phyloP scores from a whole-genome alignment of 768 basidiomycete genomes.

The Leccinellum luteum region DNA sequence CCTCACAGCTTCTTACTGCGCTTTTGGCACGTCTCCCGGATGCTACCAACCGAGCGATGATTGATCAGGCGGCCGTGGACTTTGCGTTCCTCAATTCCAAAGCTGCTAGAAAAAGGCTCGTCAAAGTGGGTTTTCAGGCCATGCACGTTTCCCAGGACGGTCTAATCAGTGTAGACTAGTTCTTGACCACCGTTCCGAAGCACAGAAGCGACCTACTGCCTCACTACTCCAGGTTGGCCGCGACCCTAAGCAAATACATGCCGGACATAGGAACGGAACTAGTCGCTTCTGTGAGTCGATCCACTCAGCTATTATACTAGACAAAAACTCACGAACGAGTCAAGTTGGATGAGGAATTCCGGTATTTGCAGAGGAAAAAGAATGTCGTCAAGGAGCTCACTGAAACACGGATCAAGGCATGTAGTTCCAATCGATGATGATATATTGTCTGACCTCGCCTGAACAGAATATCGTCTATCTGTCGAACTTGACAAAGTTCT shows the following conservation, averaged over 20 bases:
- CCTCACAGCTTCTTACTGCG: slow-evolving; percentile 88
- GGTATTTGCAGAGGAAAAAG: slow-evolving; percentile 92
- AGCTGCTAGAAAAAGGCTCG: slow-evolving; percentile 86
- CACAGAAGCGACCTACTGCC: slow-evolving; percentile 88
- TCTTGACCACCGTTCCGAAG: slow-evolving; percentile 80
- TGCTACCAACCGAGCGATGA: slow-evolving; percentile 83
- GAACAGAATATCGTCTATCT: slow-evolving; percentile 82
- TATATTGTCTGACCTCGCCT: not conserved
- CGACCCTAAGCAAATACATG: slow-evolving; percentile 89
- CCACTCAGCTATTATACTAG: not conserved
- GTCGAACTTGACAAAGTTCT: slow-evolving; percentile 94
- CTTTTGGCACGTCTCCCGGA: slow-evolving; percentile 90
- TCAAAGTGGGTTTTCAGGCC: slow-evolving; percentile 55
- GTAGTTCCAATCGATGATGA: slow-evolving; percentile 6
- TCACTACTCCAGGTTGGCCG: slow-evolving; percentile 88
- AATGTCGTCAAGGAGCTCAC: slow-evolving; percentile 88
- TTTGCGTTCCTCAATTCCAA: slow-evolving; percentile 98
- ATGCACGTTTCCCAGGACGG: not conserved
- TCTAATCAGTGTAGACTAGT: slow-evolving; percentile 42
- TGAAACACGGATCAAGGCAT: slow-evolving; percentile 81
- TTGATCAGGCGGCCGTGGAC: slow-evolving; percentile 93
- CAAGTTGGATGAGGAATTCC: slow-evolving; percentile 95
- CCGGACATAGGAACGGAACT: slow-evolving; percentile 87
- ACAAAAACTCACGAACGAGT: slow-evolving; percentile 4
- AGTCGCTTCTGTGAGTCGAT: slow-evolving; percentile 64